phyloP scores from a whole-genome alignment of 768 basidiomycete genomes.

The Tricholoma saponaceum region DNA sequence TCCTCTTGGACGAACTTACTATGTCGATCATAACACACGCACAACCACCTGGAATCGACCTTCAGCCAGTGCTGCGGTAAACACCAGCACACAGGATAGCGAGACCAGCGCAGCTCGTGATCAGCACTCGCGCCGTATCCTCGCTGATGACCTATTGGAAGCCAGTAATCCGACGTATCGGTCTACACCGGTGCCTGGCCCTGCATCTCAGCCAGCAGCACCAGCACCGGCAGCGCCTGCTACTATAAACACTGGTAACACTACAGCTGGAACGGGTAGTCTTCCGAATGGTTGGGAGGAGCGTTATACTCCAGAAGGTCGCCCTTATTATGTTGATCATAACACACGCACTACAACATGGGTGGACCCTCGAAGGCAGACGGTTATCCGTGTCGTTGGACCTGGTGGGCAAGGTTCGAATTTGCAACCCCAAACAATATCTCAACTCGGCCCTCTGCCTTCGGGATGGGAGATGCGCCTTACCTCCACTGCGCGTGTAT shows the following conservation, averaged over 20 bases:
- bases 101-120: slow-evolving; percentile 85
- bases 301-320: slow-evolving; percentile 95
- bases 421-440: slow-evolving; percentile 92
- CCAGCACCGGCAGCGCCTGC: slow-evolving; percentile 29
- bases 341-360: slow-evolving; percentile 99
- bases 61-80: slow-evolving; percentile 69
- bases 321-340: slow-evolving; percentile 99
- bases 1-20: slow-evolving; percentile 93
- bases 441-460: slow-evolving; percentile 93
- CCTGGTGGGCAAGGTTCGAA: slow-evolving; percentile 85
- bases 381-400: slow-evolving; percentile 94
- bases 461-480: slow-evolving; percentile 99
- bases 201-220: slow-evolving; percentile 19
- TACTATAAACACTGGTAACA: slow-evolving; percentile 38
- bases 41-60: slow-evolving; percentile 98
- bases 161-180: slow-evolving; percentile 47
- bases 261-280: slow-evolving; percentile 75
- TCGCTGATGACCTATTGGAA: slow-evolving; percentile 87
- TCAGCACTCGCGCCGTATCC: slow-evolving; percentile 78
- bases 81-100: slow-evolving; percentile 63
- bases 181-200: slow-evolving; percentile 17
- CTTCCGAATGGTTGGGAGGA: slow-evolving; percentile 99
- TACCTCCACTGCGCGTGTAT: slow-evolving; percentile 95
- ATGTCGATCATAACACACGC: slow-evolving; percentile 97
- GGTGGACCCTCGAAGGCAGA: slow-evolving; percentile 98